Conservation (phyloP, 1,284 basidiomycete genomes). For the Entoloma clypeatum region DNA sequence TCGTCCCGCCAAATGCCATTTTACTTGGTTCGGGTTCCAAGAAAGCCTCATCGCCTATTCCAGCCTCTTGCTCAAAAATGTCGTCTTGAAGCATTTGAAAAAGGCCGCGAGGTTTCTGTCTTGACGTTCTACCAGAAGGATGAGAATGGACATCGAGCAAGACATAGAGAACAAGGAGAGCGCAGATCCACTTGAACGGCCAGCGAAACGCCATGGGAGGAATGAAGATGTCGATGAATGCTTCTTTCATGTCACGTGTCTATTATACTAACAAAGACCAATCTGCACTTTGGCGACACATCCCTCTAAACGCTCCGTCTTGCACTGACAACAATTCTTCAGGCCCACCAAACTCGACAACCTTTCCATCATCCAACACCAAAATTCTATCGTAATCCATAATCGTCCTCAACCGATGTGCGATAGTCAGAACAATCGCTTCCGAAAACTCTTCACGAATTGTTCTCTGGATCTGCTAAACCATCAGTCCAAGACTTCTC, state of each 20-base stretch:
- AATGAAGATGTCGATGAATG: background rate
- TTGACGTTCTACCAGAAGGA: conserved; percentile 10
- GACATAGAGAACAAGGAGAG: conserved; percentile 12
- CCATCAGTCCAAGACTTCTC: conserved; percentile 1
- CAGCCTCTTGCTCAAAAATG: conserved; percentile 11
- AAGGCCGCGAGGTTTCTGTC: conserved; percentile 23
- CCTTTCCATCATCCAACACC: conserved; percentile 66
- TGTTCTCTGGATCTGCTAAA: conserved; percentile 67
- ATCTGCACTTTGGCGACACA: conserved; percentile 67
- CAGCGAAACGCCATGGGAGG: conserved; percentile 3
- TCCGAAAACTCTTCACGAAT: conserved; percentile 73
- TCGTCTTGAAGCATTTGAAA: conserved; percentile 28
- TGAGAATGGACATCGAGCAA: conserved; percentile 17
- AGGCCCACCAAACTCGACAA: conserved; percentile 73
- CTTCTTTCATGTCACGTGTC: conserved; percentile 6
- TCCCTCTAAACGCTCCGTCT: conserved; percentile 62
- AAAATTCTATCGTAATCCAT: conserved; percentile 81
- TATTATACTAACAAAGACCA: conserved; percentile 37
- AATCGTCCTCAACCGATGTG: conserved; percentile 70
- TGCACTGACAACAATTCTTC: conserved; percentile 51
- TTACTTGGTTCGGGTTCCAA: conserved; percentile 7
- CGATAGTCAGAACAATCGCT: conserved; percentile 82
- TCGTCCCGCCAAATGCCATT: conserved; percentile 12
- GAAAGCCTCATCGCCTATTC: conserved; percentile 9
- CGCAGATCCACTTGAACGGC: conserved; percentile 14